Evolutionary conservation across 1,139 yeast species (phyloP).

Genomic region (Pichia kudriavzevii): DNA sequence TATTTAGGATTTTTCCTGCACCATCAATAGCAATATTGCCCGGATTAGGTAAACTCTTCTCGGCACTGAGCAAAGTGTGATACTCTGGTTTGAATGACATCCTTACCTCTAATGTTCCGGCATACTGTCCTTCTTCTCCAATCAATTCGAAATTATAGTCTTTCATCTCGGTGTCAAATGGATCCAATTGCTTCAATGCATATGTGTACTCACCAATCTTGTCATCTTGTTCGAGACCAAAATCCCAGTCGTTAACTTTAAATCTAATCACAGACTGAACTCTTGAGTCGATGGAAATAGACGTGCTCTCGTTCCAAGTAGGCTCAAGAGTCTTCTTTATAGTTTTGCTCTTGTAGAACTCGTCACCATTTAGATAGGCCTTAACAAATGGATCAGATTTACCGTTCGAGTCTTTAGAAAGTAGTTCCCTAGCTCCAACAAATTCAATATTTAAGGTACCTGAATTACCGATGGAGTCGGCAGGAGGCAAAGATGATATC

Average conservation of each 20-base stretch:
- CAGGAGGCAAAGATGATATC: constrained; percentile 54
- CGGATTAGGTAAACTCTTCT: constrained; percentile 22
- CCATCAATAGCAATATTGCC: constrained; percentile 30
- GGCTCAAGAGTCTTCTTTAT: constrained; percentile 85
- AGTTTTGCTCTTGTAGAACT: constrained; percentile 67
- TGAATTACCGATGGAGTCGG: constrained; percentile 67
- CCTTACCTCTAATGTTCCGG: constrained; percentile 57
- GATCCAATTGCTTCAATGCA: constrained; percentile 52
- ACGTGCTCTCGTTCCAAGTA: constrained; percentile 54
- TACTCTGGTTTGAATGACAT: constrained; percentile 66
- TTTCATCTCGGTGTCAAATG: constrained; percentile 40
- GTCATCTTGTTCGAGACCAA: constrained; percentile 82
- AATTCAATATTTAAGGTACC: constrained; percentile 67
- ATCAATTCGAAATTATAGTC: constrained; percentile 48
- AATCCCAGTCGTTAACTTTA: constrained; percentile 81
- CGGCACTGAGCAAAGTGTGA: constrained; percentile 41
- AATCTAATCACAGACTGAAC: constrained; percentile 52
- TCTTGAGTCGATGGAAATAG: constrained; percentile 49
- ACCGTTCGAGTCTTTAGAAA: constrained; percentile 83
- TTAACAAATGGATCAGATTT: constrained; percentile 86
- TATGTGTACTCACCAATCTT: constrained; percentile 61
- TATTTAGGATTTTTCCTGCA: constrained; percentile 37
- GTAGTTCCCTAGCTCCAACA: constrained; percentile 58
- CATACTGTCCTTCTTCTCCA: constrained; percentile 48
- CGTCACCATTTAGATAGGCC: constrained; percentile 56